A percentile compares a stretch with the other conserved stretches of the same genome.
phyloP scores from a whole-genome alignment of 176 grass and related monocot genomes.

The Alopecurus myosuroides region DNA sequence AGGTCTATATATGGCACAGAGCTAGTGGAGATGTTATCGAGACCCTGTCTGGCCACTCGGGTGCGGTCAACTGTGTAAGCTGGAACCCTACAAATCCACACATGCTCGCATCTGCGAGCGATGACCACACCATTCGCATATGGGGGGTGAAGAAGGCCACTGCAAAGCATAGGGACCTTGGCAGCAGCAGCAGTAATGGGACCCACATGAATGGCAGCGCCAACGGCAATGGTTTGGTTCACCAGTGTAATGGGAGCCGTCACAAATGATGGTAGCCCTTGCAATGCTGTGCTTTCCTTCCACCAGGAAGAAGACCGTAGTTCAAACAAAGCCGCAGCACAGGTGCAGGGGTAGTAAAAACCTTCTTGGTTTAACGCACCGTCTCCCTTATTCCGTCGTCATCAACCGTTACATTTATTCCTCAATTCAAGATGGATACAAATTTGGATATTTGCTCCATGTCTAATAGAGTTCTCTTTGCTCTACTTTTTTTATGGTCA shows the following conservation, averaged over 20 bases:
- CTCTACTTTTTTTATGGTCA: background rate
- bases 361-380: slow-evolving; percentile 42
- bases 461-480: background rate
- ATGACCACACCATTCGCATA: slow-evolving; percentile 79
- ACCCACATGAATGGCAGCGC: slow-evolving; percentile 36
- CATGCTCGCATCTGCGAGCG: slow-evolving; percentile 86
- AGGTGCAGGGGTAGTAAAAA: slow-evolving; percentile 25
- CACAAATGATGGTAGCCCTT: slow-evolving; percentile 38
- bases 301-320: slow-evolving; percentile 25
- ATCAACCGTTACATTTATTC: slow-evolving; percentile 54
- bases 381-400: slow-evolving; percentile 29
- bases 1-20: slow-evolving; percentile 99
- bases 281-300: slow-evolving; percentile 19
- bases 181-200: slow-evolving; percentile 42
- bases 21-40: slow-evolving; percentile 68
- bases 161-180: slow-evolving; percentile 48
- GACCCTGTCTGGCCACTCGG: slow-evolving; percentile 72
- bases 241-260: slow-evolving; percentile 65
- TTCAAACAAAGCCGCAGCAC: slow-evolving; percentile 41
- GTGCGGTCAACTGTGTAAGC: slow-evolving; percentile 81
- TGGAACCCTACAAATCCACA: slow-evolving; percentile 88
- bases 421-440: slow-evolving; percentile 51
- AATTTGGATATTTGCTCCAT: slow-evolving; percentile 27
- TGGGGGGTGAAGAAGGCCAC: slow-evolving; percentile 60
- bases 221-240: slow-evolving; percentile 49